phyloP scores from a whole-genome alignment of 495 filamentous ascomycete genomes.

The Poronia punctata region DNA sequence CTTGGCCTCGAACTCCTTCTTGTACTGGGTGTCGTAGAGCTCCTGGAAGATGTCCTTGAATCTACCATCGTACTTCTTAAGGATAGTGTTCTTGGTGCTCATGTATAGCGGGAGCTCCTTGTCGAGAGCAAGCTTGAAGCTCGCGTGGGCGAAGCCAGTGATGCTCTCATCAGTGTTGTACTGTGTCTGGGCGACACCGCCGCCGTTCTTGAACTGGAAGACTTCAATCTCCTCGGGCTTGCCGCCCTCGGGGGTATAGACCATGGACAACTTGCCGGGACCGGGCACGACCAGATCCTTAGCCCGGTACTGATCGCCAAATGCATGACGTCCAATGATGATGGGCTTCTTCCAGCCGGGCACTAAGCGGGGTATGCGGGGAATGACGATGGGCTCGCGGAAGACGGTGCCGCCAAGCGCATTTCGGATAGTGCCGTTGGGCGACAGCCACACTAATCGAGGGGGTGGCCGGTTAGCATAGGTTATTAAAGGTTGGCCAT shows the following conservation, averaged over 20 bases:
- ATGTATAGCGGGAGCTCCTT: constrained; percentile 90
- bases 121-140: constrained; percentile 86
- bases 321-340: constrained; percentile 96
- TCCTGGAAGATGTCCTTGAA: constrained; percentile 99
- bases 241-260: constrained; percentile 80
- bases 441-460: constrained; percentile 84
- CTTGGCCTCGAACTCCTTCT: constrained; percentile 80
- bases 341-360: constrained; percentile 98
- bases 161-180: constrained; percentile 98
- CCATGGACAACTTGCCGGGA: constrained; percentile 82
- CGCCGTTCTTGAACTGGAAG: constrained; percentile 75
- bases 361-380: constrained; percentile 81
- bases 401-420: constrained; percentile 93
- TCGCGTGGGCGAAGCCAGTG: constrained; percentile 85
- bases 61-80: constrained; percentile 95
- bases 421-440: constrained; percentile 98
- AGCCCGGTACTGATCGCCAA: constrained; percentile 97
- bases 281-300: constrained; percentile 78
- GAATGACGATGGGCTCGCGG: constrained; percentile 95
- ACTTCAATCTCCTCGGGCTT: constrained; percentile 83
- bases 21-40: constrained; percentile 82
- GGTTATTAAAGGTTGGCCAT: too few species aligned
- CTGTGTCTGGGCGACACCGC: constrained; percentile 85
- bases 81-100: constrained; percentile 99
- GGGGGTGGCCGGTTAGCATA: too few species aligned